Evolutionary conservation across 2,329 filamentous ascomycete species (phyloP).

Genomic region (Plectosphaerella plurivora): DNA sequence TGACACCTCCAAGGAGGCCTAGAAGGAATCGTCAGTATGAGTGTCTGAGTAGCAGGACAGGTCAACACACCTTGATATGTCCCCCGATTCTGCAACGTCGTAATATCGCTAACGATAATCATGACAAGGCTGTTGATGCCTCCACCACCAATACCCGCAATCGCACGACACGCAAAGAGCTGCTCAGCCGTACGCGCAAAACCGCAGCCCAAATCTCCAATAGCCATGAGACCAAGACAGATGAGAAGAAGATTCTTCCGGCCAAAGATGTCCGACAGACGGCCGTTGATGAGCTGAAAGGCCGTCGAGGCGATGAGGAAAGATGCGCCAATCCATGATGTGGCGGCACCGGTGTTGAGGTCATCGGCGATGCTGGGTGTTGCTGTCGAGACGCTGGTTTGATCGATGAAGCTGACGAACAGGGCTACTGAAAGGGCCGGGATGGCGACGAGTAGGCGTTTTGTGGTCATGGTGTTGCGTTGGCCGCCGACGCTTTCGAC

Average conservation of each 20-base stretch:
- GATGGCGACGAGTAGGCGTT: constrained; percentile 23
- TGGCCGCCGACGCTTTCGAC: constrained; percentile 20
- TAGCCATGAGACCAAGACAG: constrained; percentile 19
- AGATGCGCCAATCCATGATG: constrained; percentile 29
- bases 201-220: constrained; percentile 25
- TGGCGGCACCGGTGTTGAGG: constrained; percentile 23
- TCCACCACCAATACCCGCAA: constrained; percentile 29
- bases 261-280: constrained; percentile 29
- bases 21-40: constrained; percentile 5
- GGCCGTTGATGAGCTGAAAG: constrained; percentile 29
- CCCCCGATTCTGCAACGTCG: constrained; percentile 26
- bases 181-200: constrained; percentile 22
- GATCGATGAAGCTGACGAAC: constrained; percentile 30
- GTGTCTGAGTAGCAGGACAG: background rate
- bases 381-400: constrained; percentile 27
- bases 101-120: constrained; percentile 33
- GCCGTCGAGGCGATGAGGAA: constrained; percentile 30
- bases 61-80: constrained; percentile 20
- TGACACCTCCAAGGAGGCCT: constrained; percentile 18
- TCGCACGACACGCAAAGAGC: constrained; percentile 28
- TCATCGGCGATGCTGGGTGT: constrained; percentile 30
- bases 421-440: constrained; percentile 21
- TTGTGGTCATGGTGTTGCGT: constrained; percentile 27
- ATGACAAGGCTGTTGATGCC: constrained; percentile 27
- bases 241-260: constrained; percentile 25